Conservation (phyloP, 2,329 filamentous ascomycete species). For the Ophiostoma sp. region DNA sequence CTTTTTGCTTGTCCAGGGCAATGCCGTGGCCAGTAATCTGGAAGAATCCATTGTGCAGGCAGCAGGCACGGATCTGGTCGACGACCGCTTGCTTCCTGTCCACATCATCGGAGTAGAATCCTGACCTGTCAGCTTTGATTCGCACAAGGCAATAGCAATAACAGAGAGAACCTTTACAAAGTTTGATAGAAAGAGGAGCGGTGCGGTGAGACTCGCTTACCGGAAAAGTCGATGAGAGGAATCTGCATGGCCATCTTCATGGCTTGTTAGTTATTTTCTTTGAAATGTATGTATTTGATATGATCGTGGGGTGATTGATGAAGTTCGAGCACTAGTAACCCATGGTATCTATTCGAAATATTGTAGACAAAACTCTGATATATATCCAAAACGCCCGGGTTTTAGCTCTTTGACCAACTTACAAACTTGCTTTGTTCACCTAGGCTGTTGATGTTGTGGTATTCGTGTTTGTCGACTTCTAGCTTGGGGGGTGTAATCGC, state of each 20-base stretch:
- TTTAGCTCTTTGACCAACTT: too few species aligned
- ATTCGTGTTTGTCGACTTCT: too few species aligned
- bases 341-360: too few species aligned
- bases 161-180: neutral
- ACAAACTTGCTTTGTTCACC: too few species aligned
- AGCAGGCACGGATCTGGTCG: constrained; percentile 34
- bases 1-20: constrained; percentile 36
- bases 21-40: constrained; percentile 47
- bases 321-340: too few species aligned
- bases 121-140: constrained; percentile 6
- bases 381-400: too few species aligned
- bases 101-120: constrained; percentile 21
- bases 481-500: too few species aligned
- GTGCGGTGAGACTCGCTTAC: constrained; percentile 6
- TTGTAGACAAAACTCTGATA: too few species aligned
- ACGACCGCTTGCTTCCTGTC: constrained; percentile 21
- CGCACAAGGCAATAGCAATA: too few species aligned
- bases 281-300: too few species aligned
- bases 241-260: constrained; percentile 20
- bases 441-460: too few species aligned
- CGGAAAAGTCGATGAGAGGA: constrained; percentile 25
- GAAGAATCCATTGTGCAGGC: constrained; percentile 48
- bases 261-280: neutral
- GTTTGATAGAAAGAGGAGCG: neutral
- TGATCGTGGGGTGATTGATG: too few species aligned